These are phyloP conservation scores for Carallia brachiata DNA, from an alignment of 345 rosid species.

Conservation along the genomic window DNA sequence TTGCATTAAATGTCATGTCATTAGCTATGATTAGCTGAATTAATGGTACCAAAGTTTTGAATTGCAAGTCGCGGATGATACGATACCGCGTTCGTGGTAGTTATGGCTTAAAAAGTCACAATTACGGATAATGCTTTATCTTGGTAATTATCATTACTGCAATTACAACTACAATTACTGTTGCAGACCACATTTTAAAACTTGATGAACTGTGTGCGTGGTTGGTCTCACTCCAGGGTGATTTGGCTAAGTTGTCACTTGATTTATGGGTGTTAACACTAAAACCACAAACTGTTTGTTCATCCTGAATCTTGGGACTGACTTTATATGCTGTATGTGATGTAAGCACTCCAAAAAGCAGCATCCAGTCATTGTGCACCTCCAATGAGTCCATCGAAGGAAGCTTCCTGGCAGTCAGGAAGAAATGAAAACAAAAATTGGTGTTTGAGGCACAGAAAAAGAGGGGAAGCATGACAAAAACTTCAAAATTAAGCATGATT, in stretches of 20 bases:
- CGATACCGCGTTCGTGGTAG: too few relatives aligned
- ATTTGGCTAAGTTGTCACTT: not conserved
- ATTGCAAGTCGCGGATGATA: too few relatives aligned
- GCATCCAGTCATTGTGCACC: slow-evolving; percentile 23
- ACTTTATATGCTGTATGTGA: too few relatives aligned
- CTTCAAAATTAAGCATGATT: not conserved
- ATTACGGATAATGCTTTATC: too few relatives aligned
- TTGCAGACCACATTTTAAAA: not conserved
- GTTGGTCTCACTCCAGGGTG: not conserved
- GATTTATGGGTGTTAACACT: not conserved
- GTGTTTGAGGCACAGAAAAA: not conserved
- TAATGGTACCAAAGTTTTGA: too few relatives aligned
- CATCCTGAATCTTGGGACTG: too few relatives aligned
- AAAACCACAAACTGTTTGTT: not conserved
- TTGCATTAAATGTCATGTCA: slow-evolving; percentile 5
- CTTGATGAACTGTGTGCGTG: not conserved
- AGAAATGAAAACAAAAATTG: not conserved
- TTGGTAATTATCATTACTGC: too few relatives aligned
- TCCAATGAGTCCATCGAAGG: slow-evolving; percentile 27
- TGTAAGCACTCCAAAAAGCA: not conserved
- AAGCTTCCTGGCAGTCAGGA: slow-evolving; percentile 36
- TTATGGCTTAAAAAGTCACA: too few relatives aligned
- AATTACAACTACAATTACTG: too few relatives aligned
- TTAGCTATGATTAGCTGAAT: not conserved
- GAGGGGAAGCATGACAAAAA: too few relatives aligned